These are phyloP conservation scores for Phlebiopsis gigantea DNA, from an alignment of 768 basidiomycete genomes.

Conservation along the genomic window DNA sequence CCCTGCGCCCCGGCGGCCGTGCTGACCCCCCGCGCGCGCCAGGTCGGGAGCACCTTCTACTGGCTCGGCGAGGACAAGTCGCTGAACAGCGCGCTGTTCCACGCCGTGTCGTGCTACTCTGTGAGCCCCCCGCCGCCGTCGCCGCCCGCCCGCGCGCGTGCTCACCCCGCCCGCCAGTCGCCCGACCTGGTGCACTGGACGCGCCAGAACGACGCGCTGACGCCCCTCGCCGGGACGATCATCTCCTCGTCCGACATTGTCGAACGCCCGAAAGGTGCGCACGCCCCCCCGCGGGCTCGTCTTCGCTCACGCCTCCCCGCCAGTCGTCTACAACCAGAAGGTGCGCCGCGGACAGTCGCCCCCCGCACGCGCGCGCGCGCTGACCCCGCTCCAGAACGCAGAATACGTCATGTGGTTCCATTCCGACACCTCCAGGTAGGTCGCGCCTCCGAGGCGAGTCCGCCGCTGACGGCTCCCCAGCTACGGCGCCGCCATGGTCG, in stretches of 20 bases:
- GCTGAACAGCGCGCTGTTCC: conserved; percentile 48
- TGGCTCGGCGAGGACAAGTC: conserved; percentile 64
- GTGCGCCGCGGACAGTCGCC: conserved; percentile 20
- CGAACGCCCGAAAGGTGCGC: conserved; percentile 55
- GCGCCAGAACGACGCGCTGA: conserved; percentile 54
- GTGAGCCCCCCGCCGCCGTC: conserved; percentile 23
- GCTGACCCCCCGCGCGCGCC: no score
- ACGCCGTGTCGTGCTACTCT: conserved; percentile 54
- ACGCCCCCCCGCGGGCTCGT: not conserved
- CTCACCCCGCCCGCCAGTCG: conserved; percentile 27
- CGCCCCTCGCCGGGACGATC: conserved; percentile 46
- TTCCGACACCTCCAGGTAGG: conserved; percentile 54
- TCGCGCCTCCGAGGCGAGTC: not conserved
- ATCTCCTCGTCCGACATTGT: conserved; percentile 56
- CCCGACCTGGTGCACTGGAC: conserved; percentile 49
- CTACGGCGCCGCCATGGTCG: conserved; percentile 60
- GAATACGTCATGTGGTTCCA: conserved; percentile 75
- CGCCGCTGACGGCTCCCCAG: conserved; percentile 25
- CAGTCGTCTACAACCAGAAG: conserved; percentile 50
- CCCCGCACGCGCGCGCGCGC: no score
- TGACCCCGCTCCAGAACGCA: no score
- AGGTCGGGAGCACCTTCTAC: conserved; percentile 53
- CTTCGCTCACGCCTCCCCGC: not conserved
- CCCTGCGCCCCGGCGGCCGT: no score
- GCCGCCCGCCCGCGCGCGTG: not conserved